Conservation (phyloP, 306 rosid species). For the Sphenostylis stenocarpa region DNA sequence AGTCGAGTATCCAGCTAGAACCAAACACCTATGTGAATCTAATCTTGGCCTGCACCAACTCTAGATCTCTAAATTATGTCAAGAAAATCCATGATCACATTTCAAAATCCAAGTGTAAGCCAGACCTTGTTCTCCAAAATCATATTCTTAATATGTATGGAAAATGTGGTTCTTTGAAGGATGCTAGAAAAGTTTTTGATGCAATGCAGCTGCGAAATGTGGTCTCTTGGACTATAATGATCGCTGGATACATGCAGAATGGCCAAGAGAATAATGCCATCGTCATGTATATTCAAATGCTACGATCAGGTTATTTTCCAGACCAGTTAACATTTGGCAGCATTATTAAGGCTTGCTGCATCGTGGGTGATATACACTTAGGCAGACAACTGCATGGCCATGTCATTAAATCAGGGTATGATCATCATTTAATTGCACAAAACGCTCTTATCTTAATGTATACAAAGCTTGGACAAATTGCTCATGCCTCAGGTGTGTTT, state of each 20-base stretch:
- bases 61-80: conserved; percentile 60
- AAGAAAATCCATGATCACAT: conserved; percentile 57
- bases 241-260: conserved; percentile 64
- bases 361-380: conserved; percentile 40
- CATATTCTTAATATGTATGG: conserved; percentile 73
- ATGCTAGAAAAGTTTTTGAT: conserved; percentile 66
- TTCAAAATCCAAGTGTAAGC: conserved; percentile 42
- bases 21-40: conserved; percentile 51
- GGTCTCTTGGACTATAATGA: conserved; percentile 81
- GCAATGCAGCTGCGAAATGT: conserved; percentile 61
- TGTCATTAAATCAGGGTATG: conserved; percentile 57
- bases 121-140: conserved; percentile 56
- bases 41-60: conserved; percentile 61
- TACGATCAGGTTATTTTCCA: conserved; percentile 50
- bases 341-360: conserved; percentile 63
- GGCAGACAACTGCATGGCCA: conserved; percentile 72
- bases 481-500: conserved; percentile 57
- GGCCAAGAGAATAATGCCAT: conserved; percentile 57
- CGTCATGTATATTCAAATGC: conserved; percentile 58
- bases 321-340: conserved; percentile 81
- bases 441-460: conserved; percentile 85
- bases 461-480: conserved; percentile 53
- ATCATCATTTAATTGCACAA: conserved; percentile 51
- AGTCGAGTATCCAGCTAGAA: conserved; percentile 37
- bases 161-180: conserved; percentile 70